phyloP scores from a whole-genome alignment of 1,139 yeast species.

The Wickerhamiella pararugosa region DNA sequence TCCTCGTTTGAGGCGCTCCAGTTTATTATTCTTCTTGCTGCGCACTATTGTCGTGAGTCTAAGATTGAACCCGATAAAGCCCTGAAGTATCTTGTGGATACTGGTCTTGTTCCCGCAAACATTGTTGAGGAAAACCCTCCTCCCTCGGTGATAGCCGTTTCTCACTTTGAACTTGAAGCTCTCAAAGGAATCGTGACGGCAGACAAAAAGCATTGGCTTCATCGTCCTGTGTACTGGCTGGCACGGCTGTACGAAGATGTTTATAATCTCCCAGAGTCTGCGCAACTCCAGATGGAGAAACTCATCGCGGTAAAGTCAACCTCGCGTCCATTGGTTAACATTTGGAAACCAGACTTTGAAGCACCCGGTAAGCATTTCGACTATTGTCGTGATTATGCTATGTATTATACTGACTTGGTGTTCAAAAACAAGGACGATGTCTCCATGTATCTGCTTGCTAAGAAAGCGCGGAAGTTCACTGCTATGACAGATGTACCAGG shows the following conservation, averaged over 20 bases:
- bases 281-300: constrained; percentile 40
- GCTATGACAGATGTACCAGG: constrained; percentile 48
- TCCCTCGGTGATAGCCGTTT: too few species aligned
- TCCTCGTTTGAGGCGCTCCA: constrained; percentile 19
- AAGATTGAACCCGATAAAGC: constrained; percentile 27
- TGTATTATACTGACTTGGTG: constrained; percentile 45
- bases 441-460: constrained; percentile 44
- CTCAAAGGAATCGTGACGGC: constrained; percentile 31
- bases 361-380: constrained; percentile 87
- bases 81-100: constrained; percentile 7
- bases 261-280: constrained; percentile 36
- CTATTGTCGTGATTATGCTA: constrained; percentile 56
- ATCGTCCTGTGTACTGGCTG: constrained; percentile 62
- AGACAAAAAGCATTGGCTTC: constrained; percentile 89
- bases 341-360: constrained; percentile 90
- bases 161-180: background rate
- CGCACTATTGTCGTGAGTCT: constrained; percentile 30
- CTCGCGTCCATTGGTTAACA: constrained; percentile 58
- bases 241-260: constrained; percentile 48
- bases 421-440: constrained; percentile 41
- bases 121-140: background rate
- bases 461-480: constrained; percentile 59
- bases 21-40: constrained; percentile 26
- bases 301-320: constrained; percentile 50
- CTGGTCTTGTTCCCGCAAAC: background rate